phyloP scores from a whole-genome alignment of 805 yeast species.

The Kodamaea restingae region DNA sequence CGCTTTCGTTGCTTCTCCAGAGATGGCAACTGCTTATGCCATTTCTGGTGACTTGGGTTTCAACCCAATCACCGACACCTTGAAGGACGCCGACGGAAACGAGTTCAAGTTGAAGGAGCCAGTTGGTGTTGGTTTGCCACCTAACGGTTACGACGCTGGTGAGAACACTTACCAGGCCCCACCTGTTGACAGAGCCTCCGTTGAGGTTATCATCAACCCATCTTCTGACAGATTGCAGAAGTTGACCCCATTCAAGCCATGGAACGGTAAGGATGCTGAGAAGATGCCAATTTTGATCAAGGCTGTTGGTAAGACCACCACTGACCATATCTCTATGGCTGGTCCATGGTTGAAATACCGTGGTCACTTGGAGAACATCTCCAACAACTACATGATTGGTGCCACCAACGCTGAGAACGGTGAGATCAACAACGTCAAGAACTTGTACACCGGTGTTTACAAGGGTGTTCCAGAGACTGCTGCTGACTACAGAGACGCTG shows the following conservation, averaged over 20 bases:
- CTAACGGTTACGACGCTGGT: slow-evolving; percentile 87
- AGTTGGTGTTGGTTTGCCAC: slow-evolving; percentile 85
- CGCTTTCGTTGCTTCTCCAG: slow-evolving; percentile 97
- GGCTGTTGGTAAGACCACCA: slow-evolving; percentile 96
- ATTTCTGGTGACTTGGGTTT: slow-evolving; percentile 94
- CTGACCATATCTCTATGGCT: slow-evolving; percentile 99
- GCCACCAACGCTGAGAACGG: slow-evolving; percentile 95
- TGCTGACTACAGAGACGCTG: slow-evolving; percentile 88
- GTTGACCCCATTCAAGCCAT: slow-evolving; percentile 88
- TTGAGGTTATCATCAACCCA: slow-evolving; percentile 77
- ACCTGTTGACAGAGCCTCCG: slow-evolving; percentile 76
- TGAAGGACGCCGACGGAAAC: slow-evolving; percentile 83
- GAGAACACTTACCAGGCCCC: slow-evolving; percentile 96
- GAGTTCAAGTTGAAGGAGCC: slow-evolving; percentile 89
- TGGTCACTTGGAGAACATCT: slow-evolving; percentile 98
- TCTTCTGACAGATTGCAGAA: slow-evolving; percentile 93
- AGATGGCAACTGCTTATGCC: slow-evolving; percentile 91
- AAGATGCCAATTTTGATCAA: slow-evolving; percentile 92
- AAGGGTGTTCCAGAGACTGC: slow-evolving; percentile 97
- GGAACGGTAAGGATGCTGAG: slow-evolving; percentile 94
- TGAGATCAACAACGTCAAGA: slow-evolving; percentile 87
- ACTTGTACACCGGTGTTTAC: slow-evolving; percentile 87
- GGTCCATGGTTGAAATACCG: slow-evolving; percentile 99
- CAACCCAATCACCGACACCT: slow-evolving; percentile 91
- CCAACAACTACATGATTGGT: slow-evolving; percentile 99